These are phyloP conservation scores for Botrytis aclada DNA, from an alignment of 2,329 filamentous ascomycete species.

Conservation along the genomic window DNA sequence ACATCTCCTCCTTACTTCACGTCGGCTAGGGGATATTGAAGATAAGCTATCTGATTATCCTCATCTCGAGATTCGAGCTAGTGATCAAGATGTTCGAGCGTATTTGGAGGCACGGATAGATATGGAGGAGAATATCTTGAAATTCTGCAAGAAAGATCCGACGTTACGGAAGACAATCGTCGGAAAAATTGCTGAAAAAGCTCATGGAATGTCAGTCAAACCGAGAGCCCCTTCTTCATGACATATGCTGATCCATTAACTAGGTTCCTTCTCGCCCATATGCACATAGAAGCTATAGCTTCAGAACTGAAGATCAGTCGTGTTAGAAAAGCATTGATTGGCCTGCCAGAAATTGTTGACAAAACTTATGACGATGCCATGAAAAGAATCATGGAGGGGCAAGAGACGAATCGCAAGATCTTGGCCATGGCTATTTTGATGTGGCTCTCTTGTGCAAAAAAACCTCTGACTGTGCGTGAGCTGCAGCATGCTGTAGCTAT, in stretches of 20 bases:
- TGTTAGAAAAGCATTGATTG: conserved; percentile 34
- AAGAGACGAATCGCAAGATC: conserved; percentile 12
- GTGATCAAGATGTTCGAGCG: conserved; percentile 33
- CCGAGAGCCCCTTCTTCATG: neutral
- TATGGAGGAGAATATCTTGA: conserved; percentile 7
- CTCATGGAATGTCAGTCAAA: conserved; percentile 16
- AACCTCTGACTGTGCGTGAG: conserved; percentile 39
- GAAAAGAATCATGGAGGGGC: conserved; percentile 34
- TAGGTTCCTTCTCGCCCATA: conserved; percentile 35
- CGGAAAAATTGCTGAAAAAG: neutral
- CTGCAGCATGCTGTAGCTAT: conserved; percentile 45
- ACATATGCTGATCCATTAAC: neutral
- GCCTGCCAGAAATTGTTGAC: conserved; percentile 26
- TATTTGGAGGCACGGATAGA: conserved; percentile 10
- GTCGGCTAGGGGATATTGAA: conserved; percentile 32
- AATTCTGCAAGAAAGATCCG: conserved; percentile 17
- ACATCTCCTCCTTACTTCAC: conserved; percentile 38
- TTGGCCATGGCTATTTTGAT: conserved; percentile 18
- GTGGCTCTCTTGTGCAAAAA: conserved; percentile 43
- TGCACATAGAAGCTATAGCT: conserved; percentile 38
- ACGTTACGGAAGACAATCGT: conserved; percentile 7
- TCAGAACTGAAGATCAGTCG: conserved; percentile 33
- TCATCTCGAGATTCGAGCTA: conserved; percentile 36
- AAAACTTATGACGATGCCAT: conserved; percentile 43
- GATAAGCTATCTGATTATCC: conserved; percentile 25